A percentile compares a stretch with the other conserved stretches of the same genome.
Conservation (phyloP, 345 rosid genomes). For the Trapa incisa region DNA sequence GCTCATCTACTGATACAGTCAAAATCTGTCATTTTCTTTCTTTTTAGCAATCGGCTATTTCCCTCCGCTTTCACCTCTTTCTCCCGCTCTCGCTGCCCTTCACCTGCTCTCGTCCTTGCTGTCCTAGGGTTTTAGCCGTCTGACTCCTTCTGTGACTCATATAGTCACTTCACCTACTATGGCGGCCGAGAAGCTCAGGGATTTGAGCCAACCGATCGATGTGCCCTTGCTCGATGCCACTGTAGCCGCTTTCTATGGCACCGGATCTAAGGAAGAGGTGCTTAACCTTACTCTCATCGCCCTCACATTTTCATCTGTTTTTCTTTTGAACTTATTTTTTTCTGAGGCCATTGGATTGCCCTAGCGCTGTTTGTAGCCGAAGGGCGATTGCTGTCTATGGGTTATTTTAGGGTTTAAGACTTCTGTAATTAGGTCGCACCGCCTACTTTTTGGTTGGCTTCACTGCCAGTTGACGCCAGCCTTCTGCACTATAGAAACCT, state of each 20-base stretch:
- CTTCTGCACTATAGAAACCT: no score
- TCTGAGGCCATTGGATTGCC: background rate
- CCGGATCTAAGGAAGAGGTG: constrained; percentile 99
- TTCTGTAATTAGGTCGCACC: background rate
- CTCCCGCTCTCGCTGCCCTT: constrained; percentile 13
- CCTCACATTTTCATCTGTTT: no score
- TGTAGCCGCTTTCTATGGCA: constrained; percentile 98
- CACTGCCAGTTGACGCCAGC: no score
- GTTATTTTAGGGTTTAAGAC: constrained; percentile 13
- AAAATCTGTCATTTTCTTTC: no score
- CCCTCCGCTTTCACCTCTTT: background rate
- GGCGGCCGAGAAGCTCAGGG: constrained; percentile 96
- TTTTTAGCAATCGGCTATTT: no score
- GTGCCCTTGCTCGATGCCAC: constrained; percentile 87
- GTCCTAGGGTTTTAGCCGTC: no score
- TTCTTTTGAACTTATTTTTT: background rate
- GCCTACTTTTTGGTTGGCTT: no score
- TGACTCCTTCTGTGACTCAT: no score
- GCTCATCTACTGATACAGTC: no score
- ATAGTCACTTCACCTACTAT: constrained; percentile 22
- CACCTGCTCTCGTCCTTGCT: no score
- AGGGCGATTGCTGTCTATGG: background rate
- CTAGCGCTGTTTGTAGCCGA: background rate
- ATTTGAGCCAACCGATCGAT: constrained; percentile 92
- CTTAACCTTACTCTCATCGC: background rate